A percentile compares a stretch with the other conserved stretches of the same genome.
Conservation (phyloP, 495 filamentous ascomycete genomes). For the Margaritispora aquatica region DNA sequence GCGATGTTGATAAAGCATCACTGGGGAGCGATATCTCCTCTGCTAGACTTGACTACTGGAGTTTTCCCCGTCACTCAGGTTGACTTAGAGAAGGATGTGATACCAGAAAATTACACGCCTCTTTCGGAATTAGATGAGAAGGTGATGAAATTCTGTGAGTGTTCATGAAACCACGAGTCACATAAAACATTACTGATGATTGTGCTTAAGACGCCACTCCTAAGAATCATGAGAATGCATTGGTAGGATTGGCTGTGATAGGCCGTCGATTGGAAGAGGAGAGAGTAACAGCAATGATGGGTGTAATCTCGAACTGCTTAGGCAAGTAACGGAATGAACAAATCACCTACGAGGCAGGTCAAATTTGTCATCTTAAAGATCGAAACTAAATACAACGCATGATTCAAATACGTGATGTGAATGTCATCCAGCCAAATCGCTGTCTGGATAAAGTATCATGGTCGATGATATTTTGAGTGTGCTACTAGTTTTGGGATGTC, state of each 20-base stretch:
- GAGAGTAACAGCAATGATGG: neutral
- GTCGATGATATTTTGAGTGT: no score
- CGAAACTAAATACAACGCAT: no score
- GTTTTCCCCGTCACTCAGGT: neutral
- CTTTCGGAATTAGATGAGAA: neutral
- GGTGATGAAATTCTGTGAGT: neutral
- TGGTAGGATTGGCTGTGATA: neutral
- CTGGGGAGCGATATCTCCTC: neutral
- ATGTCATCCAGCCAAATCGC: no score
- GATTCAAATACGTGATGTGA: no score
- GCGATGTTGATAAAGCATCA: neutral
- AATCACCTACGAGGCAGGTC: no score
- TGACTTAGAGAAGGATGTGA: neutral
- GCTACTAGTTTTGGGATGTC: no score
- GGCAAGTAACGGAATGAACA: neutral
- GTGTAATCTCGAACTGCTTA: neutral
- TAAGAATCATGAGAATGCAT: neutral
- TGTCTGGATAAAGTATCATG: no score
- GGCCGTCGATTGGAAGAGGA: constrained; percentile 3
- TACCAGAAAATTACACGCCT: neutral
- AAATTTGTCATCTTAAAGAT: no score
- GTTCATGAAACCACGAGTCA: no score
- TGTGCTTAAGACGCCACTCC: neutral
- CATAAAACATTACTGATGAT: neutral
- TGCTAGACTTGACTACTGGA: neutral